phyloP scores from a whole-genome alignment of 306 rosid genomes.

The Dalbergia cultrata region DNA sequence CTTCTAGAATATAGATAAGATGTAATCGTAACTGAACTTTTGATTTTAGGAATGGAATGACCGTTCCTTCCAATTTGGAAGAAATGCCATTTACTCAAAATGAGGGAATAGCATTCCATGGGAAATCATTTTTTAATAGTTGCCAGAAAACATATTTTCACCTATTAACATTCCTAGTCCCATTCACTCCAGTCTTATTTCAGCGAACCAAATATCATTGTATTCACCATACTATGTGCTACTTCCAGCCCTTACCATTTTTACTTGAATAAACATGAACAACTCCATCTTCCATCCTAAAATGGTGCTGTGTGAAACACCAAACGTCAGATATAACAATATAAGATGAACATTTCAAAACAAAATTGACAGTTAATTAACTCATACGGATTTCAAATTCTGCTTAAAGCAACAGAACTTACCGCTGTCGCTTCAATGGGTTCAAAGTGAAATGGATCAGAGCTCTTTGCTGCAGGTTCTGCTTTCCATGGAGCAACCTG shows the following conservation, averaged over 20 bases:
- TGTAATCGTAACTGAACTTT: neutral
- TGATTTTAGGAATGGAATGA: neutral
- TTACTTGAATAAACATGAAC: slow-evolving; percentile 70
- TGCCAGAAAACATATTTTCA: neutral
- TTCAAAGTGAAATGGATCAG: slow-evolving; percentile 61
- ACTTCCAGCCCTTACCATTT: slow-evolving; percentile 60
- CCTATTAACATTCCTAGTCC: neutral
- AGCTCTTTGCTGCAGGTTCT: slow-evolving; percentile 43
- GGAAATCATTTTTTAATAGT: neutral
- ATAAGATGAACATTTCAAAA: slow-evolving; percentile 28
- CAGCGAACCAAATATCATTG: neutral
- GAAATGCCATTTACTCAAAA: neutral
- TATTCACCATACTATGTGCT: slow-evolving; percentile 12
- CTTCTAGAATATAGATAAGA: neutral
- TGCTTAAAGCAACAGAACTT: slow-evolving; percentile 47
- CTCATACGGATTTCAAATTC: slow-evolving; percentile 28
- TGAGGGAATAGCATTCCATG: neutral
- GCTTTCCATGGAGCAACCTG: slow-evolving; percentile 51
- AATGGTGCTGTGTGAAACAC: slow-evolving; percentile 64
- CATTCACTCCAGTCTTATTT: slow-evolving; percentile 1
- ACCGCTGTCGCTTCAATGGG: slow-evolving; percentile 56
- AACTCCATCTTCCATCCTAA: slow-evolving; percentile 83
- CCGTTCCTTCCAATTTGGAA: neutral
- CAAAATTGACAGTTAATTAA: slow-evolving; percentile 24
- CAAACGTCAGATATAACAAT: slow-evolving; percentile 38